Base-by-base conservation (phyloP, 371 early-diverging fungal genomes). In the Zancudomyces culisetae region DNA sequence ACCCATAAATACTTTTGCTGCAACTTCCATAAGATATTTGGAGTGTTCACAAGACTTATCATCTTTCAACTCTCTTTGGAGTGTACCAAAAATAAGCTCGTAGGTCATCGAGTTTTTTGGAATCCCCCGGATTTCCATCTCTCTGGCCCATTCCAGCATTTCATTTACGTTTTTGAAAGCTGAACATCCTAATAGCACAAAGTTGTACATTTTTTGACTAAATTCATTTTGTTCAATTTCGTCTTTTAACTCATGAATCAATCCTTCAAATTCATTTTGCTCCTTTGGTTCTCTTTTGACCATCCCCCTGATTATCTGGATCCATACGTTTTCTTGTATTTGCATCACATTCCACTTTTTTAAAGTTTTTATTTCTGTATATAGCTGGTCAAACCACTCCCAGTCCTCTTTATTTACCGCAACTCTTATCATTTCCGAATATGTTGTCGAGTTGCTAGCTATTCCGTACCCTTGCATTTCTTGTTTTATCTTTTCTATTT, bases 391-490 rank as follows among this genome's bases (percentile, higher is more conserved):
- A 49, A 49, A 49, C 28, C 13, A 30, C 19, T 2, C n/a, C 50
- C 50, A 49, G 19, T 49, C 23, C n/a, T 20, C 12, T 21, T 35
- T n/a, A 22, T n/a, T 49, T 6, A 35, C 8, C 6, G 50, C 22
- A 2, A 29, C 28, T 19, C 2, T 8, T 4, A 49, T 27, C 39
- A 49, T 35, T 35, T 22, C 19, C 3, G 12, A n/a, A 30, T 35
- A 49, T 19, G 30, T 29, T 8, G 2, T 28, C 12, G 28, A 40
- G 19, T 49, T 29, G 19, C 27, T 22, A 18, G 30, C 20, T 19
- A 49, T 49, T 35, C 50, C 50, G 35, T 49, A 30, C 2, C 23
- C 30, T 18, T 49, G 27, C 50, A 49, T 49, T 22, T 30, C 22
- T n/a, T 35, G 3, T 49, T 49, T 27, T 22, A 49, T 20, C 20